A percentile compares a stretch with the other conserved stretches of the same genome.
Conservation (phyloP, 2,329 filamentous ascomycete species). For the Penicillium concentricum region DNA sequence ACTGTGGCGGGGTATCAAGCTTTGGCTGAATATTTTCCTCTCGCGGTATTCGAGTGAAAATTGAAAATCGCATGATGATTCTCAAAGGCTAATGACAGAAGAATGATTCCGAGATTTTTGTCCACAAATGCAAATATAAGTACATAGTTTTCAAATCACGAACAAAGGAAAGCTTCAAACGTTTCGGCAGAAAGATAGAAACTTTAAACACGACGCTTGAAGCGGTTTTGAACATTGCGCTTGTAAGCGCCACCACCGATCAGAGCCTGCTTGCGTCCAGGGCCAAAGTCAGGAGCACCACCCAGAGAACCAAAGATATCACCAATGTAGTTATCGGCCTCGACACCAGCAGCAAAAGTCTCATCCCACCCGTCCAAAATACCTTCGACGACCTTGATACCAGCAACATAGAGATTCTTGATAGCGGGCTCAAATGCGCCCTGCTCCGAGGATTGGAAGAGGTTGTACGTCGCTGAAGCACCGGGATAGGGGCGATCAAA, state of each 20-base stretch:
- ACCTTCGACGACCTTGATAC: conserved; percentile 63
- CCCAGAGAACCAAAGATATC: conserved; percentile 70
- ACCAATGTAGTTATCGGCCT: conserved; percentile 64
- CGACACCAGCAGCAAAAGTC: conserved; percentile 58
- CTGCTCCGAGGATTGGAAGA: conserved; percentile 57
- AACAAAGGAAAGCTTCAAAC: background rate
- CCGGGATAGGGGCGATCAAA: conserved; percentile 68
- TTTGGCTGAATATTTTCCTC: conserved; percentile 59
- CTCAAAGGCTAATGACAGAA: background rate
- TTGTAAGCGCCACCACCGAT: conserved; percentile 23
- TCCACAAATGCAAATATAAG: background rate
- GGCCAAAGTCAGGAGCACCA: conserved; percentile 64
- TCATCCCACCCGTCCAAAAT: conserved; percentile 62
- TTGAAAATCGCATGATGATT: background rate
- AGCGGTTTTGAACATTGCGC: conserved; percentile 7
- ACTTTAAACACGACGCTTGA: conserved; percentile 11
- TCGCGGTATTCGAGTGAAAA: conserved; percentile 49
- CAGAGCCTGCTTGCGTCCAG: conserved; percentile 20
- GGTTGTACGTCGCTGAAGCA: conserved; percentile 57
- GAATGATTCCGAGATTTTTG: background rate
- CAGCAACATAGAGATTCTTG: conserved; percentile 65
- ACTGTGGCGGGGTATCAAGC: conserved; percentile 59
- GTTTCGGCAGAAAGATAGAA: background rate
- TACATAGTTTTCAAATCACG: background rate
- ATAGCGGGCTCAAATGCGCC: conserved; percentile 64